These are phyloP conservation scores for Zoysia pacifica DNA, from an alignment of 176 grass and related monocot genomes.

Conservation along the genomic window DNA sequence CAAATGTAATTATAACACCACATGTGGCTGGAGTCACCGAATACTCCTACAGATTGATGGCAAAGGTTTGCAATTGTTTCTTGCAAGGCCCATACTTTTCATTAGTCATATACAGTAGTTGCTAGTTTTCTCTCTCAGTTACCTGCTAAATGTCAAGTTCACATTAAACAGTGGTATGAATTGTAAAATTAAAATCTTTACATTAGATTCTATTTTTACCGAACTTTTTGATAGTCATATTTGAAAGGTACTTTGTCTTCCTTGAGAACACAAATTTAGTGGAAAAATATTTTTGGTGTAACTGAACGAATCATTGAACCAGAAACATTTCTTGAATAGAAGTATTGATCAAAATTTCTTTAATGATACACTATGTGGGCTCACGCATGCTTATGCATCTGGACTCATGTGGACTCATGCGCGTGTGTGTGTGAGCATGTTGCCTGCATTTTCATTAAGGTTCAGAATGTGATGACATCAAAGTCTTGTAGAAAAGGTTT, in stretches of 20 bases:
- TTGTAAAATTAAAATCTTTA: background rate
- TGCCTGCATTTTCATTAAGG: background rate
- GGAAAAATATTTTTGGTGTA: conserved; percentile 3
- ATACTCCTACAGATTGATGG: conserved; percentile 81
- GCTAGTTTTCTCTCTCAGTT: conserved; percentile 4
- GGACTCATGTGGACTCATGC: background rate
- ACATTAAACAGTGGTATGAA: conserved; percentile 4
- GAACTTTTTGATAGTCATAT: background rate
- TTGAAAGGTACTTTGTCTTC: background rate
- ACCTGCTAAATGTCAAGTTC: background rate
- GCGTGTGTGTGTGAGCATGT: background rate
- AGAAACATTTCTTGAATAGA: background rate
- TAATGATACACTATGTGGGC: background rate
- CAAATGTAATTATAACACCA: conserved; percentile 89
- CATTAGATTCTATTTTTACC: background rate
- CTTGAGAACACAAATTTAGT: background rate
- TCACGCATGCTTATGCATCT: background rate
- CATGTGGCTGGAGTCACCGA: conserved; percentile 87
- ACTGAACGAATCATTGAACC: conserved; percentile 3
- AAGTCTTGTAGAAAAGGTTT: background rate
- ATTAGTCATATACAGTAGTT: background rate
- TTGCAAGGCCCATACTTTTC: conserved; percentile 1
- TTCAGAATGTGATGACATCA: background rate
- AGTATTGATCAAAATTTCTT: background rate
- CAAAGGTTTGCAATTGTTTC: conserved; percentile 64